Base-by-base conservation (phyloP, 2,329 filamentous ascomycete genomes). In the Arthrobotrys iridis region DNA sequence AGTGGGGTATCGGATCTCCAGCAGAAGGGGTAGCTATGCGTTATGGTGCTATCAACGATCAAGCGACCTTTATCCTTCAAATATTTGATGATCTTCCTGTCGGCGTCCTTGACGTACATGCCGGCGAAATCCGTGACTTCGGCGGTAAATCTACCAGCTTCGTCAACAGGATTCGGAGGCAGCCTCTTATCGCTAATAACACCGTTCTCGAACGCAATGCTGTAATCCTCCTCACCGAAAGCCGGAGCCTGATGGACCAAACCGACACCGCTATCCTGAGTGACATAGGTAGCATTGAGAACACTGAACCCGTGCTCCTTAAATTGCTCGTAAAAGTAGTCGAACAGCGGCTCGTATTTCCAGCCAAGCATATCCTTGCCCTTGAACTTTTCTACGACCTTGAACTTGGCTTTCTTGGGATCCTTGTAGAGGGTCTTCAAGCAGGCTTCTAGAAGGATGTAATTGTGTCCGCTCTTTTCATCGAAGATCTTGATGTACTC, bases 161-260 rank as follows among this genome's bases (percentile, higher is more conserved):
- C 91, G 79, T 96, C 90, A n/a, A 97, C 90, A 0, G 94, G 94
- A 81, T 96, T 94, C 0, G 93, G 93, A n/a, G 94, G 93, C 35
- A 89, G 85, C 63, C 92, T 89, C 71, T 88, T 87, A 78, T 93
- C 90, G 77, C 83, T 90, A 80, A 97, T 90, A 79, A 96, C 87
- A 43, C 93, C 93, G 48, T 88, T 85, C 68, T 90, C 89, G 75
- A 93, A 82, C 6, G 91, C 92, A 72, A 95, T 88, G 78, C 90
- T 90, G 85, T 96, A 97, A 89, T 98, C 94, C 78, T 97, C 94
- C 83, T 97, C 92, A 87, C 94, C 94, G 81, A 94, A 97, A 0
- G 93, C 93, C 1, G 94, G 94, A 3, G 94, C 88, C 82, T 97
- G 93, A 82, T 98, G 94, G 46, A 98, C 94, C 77, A 98, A 91